Conservation (phyloP, 345 rosid species). For the Euphorbia tirucalli region DNA sequence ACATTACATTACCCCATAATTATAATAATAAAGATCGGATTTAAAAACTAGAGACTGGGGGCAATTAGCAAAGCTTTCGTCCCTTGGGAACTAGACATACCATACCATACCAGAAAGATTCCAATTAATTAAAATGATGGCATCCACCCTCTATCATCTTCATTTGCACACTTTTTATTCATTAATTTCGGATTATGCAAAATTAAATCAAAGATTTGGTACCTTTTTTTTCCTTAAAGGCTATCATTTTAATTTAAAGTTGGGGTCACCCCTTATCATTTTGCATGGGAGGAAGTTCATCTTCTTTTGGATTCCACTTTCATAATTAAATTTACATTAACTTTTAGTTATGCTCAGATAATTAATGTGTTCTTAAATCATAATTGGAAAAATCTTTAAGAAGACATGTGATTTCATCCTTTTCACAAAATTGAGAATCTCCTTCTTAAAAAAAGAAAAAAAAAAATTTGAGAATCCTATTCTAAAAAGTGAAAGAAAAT, state of each 20-base stretch:
- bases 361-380: background rate
- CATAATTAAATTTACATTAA: background rate
- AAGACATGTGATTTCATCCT: too few relatives aligned
- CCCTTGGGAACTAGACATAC: slow-evolving; percentile 39
- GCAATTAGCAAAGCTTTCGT: slow-evolving; percentile 28
- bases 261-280: too few relatives aligned
- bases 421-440: too few relatives aligned
- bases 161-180: background rate
- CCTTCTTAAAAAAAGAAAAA: too few relatives aligned
- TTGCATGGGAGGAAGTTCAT: too few relatives aligned
- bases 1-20: slow-evolving; percentile 12
- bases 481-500: too few relatives aligned
- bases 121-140: slow-evolving; percentile 31
- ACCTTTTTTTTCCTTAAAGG: too few relatives aligned
- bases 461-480: too few relatives aligned
- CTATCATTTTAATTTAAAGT: too few relatives aligned
- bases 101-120: slow-evolving; percentile 23
- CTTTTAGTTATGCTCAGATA: background rate
- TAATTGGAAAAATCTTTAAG: too few relatives aligned
- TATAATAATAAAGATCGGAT: background rate
- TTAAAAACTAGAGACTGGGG: slow-evolving; percentile 10
- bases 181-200: background rate
- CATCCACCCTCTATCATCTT: slow-evolving; percentile 16
- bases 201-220: background rate
- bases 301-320: background rate